Conservation (phyloP, 768 basidiomycete genomes). For the Collybiopsis confluens region DNA sequence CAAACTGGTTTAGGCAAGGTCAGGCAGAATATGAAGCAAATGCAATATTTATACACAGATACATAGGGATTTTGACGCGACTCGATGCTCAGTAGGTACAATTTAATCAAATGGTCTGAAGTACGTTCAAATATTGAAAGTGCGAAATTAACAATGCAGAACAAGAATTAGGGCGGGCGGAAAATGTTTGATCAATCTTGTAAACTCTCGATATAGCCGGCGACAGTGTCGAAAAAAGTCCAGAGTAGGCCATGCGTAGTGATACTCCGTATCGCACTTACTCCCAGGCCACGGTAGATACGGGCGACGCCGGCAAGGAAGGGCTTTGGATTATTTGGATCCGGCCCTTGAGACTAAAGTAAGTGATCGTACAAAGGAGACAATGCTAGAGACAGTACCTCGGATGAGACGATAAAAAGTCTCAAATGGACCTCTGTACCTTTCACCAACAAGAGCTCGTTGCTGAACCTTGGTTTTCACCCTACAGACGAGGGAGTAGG, state of each 20-base stretch:
- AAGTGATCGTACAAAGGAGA: background rate
- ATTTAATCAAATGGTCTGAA: background rate
- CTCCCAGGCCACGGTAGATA: constrained; percentile 91
- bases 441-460: constrained; percentile 77
- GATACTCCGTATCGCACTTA: constrained; percentile 88
- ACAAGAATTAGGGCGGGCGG: background rate
- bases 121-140: background rate
- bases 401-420: constrained; percentile 77
- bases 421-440: constrained; percentile 63
- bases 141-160: background rate
- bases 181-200: constrained; percentile 12
- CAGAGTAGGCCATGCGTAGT: constrained; percentile 92
- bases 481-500: constrained; percentile 29
- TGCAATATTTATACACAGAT: no score
- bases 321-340: constrained; percentile 73
- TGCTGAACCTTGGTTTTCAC: constrained; percentile 97
- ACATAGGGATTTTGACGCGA: no score
- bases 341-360: constrained; percentile 54
- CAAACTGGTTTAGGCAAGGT: no score
- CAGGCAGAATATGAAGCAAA: no score
- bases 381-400: constrained; percentile 39
- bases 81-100: background rate
- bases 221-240: constrained; percentile 86
- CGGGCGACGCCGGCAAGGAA: constrained; percentile 73
- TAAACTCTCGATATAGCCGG: constrained; percentile 66